Evolutionary conservation across 1,284 basidiomycete species (phyloP).

Genomic region (Cutaneotrichosporon dermatis): DNA sequence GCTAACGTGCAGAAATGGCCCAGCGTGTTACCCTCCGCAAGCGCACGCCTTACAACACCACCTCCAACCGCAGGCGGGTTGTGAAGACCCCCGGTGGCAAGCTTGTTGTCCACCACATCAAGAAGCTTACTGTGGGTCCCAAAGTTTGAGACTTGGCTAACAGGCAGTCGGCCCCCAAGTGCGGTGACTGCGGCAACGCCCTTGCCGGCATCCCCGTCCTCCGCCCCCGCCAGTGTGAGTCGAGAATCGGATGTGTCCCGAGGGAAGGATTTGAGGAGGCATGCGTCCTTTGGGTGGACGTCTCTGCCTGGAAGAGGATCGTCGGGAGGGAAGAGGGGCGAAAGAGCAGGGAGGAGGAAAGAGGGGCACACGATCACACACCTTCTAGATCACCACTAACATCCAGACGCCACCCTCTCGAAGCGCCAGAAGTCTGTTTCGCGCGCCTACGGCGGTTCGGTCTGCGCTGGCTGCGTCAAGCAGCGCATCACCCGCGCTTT

Average conservation of each 20-base stretch:
- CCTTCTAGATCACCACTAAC: background rate
- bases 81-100: conserved; percentile 81
- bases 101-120: conserved; percentile 52
- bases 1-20: conserved; percentile 63
- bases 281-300: background rate
- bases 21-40: conserved; percentile 99
- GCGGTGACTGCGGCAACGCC: conserved; percentile 90
- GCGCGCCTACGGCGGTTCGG: conserved; percentile 90
- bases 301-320: background rate
- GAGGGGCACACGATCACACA: too few relatives aligned
- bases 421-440: conserved; percentile 93
- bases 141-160: conserved; percentile 1
- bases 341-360: too few relatives aligned
- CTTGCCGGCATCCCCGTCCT: conserved; percentile 90
- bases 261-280: background rate
- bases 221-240: conserved; percentile 71
- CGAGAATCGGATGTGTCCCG: too few relatives aligned
- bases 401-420: conserved; percentile 72
- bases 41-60: conserved; percentile 98
- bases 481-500: conserved; percentile 96
- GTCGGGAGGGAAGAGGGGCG: background rate
- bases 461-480: conserved; percentile 88
- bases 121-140: conserved; percentile 49
- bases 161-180: conserved; percentile 71
- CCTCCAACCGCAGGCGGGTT: conserved; percentile 88